Base-by-base conservation (phyloP, 1,139 yeast genomes). In the Pichia cactophila region DNA sequence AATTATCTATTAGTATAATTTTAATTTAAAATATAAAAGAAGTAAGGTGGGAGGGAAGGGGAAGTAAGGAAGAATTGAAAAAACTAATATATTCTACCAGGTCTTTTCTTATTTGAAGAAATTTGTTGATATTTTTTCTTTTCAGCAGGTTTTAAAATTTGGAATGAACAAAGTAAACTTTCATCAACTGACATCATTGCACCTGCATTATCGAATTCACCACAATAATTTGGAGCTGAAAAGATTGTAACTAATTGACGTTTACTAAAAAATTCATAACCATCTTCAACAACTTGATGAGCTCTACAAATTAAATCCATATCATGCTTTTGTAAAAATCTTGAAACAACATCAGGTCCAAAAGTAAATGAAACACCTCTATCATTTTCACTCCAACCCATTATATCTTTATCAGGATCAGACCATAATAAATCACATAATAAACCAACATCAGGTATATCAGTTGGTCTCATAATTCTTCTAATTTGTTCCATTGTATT, bases 131-230 rank as follows among this genome's bases (percentile, higher is more conserved):
- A 82, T 69, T 86, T 83, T 68, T 84, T 83, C 78, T 92, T 92
- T 68, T 92, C 97, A 45, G 97, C 97, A 37, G 97, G 98, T 70
- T 92, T 92, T 68, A 92, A 80, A 63, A 92, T 90, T 71, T 92
- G 97, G 85, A 92, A 92, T 17, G 97, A 89, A 74, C 98, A 92
- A 62, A 92, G 77, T 64, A 92, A 78, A 66, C 92, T 83, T 69
- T 90, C 97, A 68, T 92, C 97, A 50, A 92, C 97, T 62, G 95
- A 83, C 98, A 92, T 92, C 96, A 92, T 90, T 38, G 97, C 97
- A 61, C 97, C 98, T 10, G 97, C 97, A 67, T 92, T 92, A 69
- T 92, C 97, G 67, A 92, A 92, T 70, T 92, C 97, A 58, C 97
- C 97, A 78, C 97, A 92, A 68, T 92, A 92, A 70, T 92, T 92